Percentiles rank a stretch among this genome's conserved stretches.
Conservation (phyloP, 805 yeast genomes). For the Saturnispora kantuleensis region DNA sequence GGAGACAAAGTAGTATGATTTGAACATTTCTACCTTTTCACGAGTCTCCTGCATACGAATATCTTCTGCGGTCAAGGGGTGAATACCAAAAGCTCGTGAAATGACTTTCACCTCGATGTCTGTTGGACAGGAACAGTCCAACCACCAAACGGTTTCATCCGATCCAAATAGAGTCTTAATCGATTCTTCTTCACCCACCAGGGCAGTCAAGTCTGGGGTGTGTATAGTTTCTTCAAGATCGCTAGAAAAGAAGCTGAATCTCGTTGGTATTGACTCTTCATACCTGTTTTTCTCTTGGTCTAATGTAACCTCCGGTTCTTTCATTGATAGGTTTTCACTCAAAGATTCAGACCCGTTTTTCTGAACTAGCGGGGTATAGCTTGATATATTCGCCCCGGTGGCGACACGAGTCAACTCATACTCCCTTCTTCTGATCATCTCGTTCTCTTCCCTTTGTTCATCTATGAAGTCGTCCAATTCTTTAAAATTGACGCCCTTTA, state of each 20-base stretch:
- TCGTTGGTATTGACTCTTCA: conserved; percentile 40
- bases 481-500: conserved; percentile 82
- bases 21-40: conserved; percentile 91
- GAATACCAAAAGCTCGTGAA: conserved; percentile 92
- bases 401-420: conserved; percentile 23
- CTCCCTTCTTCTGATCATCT: conserved; percentile 26
- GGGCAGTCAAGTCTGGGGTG: conserved; percentile 75
- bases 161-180: conserved; percentile 59
- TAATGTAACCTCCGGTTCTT: conserved; percentile 10
- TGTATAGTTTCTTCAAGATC: conserved; percentile 82
- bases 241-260: conserved; percentile 77
- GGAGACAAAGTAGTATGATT: conserved; percentile 85
- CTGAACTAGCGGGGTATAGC: conserved; percentile 39
- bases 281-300: conserved; percentile 9
- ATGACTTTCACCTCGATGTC: conserved; percentile 89
- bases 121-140: conserved; percentile 89
- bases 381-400: conserved; percentile 29
- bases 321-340: neutral
- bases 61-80: conserved; percentile 97
- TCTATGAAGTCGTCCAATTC: conserved; percentile 77
- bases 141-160: conserved; percentile 87
- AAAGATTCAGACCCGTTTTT: neutral
- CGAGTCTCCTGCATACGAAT: conserved; percentile 93
- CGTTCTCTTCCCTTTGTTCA: conserved; percentile 45
- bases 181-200: conserved; percentile 53